phyloP scores from a whole-genome alignment of 169 alveolate species.

The Theileria annulata region DNA sequence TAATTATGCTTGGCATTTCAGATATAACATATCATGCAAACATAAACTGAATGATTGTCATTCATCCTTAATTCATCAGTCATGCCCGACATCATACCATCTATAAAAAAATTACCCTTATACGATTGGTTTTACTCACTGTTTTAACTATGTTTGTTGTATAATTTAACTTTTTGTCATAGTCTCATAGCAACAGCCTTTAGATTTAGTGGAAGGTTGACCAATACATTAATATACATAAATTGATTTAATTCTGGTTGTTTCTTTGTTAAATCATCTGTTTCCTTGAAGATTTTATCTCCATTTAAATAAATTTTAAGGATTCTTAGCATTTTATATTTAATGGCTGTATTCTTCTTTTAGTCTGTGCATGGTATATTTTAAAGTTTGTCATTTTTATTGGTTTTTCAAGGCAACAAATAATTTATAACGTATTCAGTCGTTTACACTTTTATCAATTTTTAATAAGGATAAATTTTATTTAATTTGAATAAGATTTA shows the following conservation, averaged over 20 bases:
- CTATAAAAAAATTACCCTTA: neutral
- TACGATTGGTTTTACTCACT: neutral
- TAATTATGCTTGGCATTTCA: neutral
- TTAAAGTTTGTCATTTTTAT: neutral
- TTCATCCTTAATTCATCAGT: neutral
- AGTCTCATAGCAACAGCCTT: neutral
- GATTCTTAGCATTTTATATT: neutral
- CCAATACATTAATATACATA: neutral
- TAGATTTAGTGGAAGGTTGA: neutral
- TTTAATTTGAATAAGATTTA: neutral
- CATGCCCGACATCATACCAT: slow-evolving; percentile 10
- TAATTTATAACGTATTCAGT: neutral
- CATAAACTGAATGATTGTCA: neutral
- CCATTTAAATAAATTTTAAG: neutral
- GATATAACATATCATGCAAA: neutral
- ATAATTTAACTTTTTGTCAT: slow-evolving; percentile 1
- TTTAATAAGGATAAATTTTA: neutral
- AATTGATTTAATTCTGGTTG: neutral
- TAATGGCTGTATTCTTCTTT: neutral
- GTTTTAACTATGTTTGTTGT: neutral
- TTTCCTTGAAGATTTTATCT: neutral
- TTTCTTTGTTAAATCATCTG: neutral
- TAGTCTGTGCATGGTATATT: neutral
- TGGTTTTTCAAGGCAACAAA: neutral
- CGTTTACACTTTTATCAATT: neutral